A percentile compares a stretch with the other conserved stretches of the same genome.
Conservation (phyloP, 2,329 filamentous ascomycete genomes). For the Botrytis porri region DNA sequence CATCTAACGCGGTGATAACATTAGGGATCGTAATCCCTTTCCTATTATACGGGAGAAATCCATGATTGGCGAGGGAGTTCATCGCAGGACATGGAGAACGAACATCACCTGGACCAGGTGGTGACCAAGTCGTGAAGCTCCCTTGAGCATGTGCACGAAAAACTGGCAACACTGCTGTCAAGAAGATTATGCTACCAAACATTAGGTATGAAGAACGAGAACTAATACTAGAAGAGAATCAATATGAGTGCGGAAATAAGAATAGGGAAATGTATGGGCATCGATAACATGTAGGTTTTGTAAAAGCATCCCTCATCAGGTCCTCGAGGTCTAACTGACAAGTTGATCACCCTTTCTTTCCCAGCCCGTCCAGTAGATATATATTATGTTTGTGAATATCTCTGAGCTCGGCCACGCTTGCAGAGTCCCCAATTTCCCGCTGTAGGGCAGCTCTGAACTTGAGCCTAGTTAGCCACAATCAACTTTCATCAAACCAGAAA, state of each 20-base stretch:
- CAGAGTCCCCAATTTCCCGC: background rate
- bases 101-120: slow-evolving; percentile 26
- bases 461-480: background rate
- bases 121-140: slow-evolving; percentile 21
- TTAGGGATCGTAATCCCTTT: slow-evolving; percentile 33
- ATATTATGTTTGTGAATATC: background rate
- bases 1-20: background rate
- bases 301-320: background rate
- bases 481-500: background rate
- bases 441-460: background rate
- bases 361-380: background rate
- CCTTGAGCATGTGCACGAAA: slow-evolving; percentile 16
- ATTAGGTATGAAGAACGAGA: background rate
- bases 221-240: background rate
- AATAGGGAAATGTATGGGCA: background rate
- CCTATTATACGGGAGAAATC: slow-evolving; percentile 38
- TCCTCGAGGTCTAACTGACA: background rate
- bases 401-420: background rate
- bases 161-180: background rate
- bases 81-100: slow-evolving; percentile 17
- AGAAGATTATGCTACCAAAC: background rate
- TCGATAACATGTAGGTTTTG: background rate
- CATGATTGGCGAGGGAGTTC: slow-evolving; percentile 31
- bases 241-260: background rate
- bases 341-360: background rate